Evolutionary conservation across 805 yeast species (phyloP), one percentile per base, ranked within the genome.

Genomic region (Kregervanrija fluxuum): DNA sequence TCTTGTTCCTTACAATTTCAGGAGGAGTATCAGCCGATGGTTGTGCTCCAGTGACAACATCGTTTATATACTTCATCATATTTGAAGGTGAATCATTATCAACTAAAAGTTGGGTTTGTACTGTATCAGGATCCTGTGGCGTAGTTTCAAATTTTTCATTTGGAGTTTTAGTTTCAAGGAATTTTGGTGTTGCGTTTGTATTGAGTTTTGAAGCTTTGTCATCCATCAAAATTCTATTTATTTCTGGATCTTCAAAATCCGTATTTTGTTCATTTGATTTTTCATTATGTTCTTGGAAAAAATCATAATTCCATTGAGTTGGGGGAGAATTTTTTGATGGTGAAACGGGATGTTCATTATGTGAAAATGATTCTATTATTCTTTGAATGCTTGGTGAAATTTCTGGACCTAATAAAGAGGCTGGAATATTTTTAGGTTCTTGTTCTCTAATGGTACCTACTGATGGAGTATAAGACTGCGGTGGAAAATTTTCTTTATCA

Each of bases 341-440:
- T 5, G 65, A 60, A 2, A 55, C 59, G 8, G 57, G 54, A 8
- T 10, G 32, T 38, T 54, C 57, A 14, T 45, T 42, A 35, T 54
- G 49, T 15, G 59, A 48, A 33, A 61, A 59, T n/a, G 66, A 60
- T 33, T 61, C 64, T n/a, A 61, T 57, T 4, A 61, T 52, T 30
- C 60, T 51, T 46, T 60, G 63, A 30, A 61, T 55, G 37, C 62
- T 58, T 9, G 68, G 68, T 3, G 68, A 62, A 17, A 61, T 57
- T 12, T 60, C 64, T 28, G 60, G 55, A 11, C 53, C 59, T 33
- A 55, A 40, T 30, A 60, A 43, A 3, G 59, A 51, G 12, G 47
- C 50, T 3, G 58, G 55, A 28, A 30, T 39, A 22, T 31, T 31
- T 39, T 12, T 13, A 14, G 15, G 37, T 5, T 35, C 33, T 11